Evolutionary conservation across 768 basidiomycete genomes (phyloP), one percentile per base, ranked within the genome.

Genomic region (Chalciporus pseudorubinellus): DNA sequence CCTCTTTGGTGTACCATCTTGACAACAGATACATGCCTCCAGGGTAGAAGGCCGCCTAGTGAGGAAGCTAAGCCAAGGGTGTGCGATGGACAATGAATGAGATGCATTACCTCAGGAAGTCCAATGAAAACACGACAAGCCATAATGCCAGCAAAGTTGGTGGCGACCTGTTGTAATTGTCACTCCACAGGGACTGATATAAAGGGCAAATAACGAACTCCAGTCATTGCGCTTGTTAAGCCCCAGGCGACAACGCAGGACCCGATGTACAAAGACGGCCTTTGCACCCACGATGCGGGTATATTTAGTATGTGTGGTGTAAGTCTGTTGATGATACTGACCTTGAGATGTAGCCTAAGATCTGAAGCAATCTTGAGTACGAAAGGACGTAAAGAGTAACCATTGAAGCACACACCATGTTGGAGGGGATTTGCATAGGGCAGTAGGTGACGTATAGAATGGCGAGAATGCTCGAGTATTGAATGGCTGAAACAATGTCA

Each of bases 351-450:
- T 75, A 73, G 52, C 82, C 83, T 13, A 85, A 57, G 48, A 84
- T 72, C 82, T 83, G 46, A 12, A 2, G 29, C 0, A n/a, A 20
- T 31, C 20, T 39, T 49, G 7, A 28, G 46, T 34, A 29, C 4
- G 11, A 38, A 24, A 14, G 13, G n/a, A 31, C 19, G 31, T 26
- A 9, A 20, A 31, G 3, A 5, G 14, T 4, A 11, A 31, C 10
- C 29, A 19, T 13, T 18, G 40, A 2, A 18, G 45, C 9, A 38
- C 70, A n/a, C 53, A 79, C 83, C 79, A 86, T 84, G 59, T 84
- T 87, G 1, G 80, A 84, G 0, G 84, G 84, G 48, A 86, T 77
- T 57, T 85, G 83, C 14, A 80, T 77, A 3, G 83, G 83, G 33
- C 77, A 78, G 53, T 86, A 84, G 1, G 81, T 80, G 3, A 71